Evolutionary conservation across 1,139 yeast species (phyloP).

Genomic region (Schwanniomyces etchellsii): DNA sequence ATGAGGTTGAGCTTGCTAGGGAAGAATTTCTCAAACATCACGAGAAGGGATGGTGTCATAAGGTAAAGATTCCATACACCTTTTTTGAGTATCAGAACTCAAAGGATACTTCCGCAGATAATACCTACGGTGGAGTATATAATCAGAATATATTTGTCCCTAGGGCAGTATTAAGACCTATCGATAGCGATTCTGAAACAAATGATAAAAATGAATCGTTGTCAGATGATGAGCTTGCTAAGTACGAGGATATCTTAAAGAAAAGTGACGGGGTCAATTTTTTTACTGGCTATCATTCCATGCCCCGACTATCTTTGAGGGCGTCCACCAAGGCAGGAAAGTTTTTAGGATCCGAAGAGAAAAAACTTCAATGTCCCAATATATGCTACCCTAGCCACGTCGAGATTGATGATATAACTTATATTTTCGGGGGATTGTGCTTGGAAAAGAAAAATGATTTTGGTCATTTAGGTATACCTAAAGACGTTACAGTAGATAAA

Average conservation of each 20-base stretch:
- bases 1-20: background rate
- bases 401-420: slow-evolving; percentile 27
- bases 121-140: slow-evolving; percentile 11
- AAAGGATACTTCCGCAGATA: slow-evolving; percentile 9
- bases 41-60: slow-evolving; percentile 16
- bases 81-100: slow-evolving; percentile 19
- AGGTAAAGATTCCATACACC: slow-evolving; percentile 19
- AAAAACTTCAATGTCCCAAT: background rate
- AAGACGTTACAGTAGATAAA: slow-evolving; percentile 20
- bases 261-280: background rate
- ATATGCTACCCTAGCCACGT: slow-evolving; percentile 31
- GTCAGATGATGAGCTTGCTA: slow-evolving; percentile 1
- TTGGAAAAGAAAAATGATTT: slow-evolving; percentile 16
- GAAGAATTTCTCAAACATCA: slow-evolving; percentile 6
- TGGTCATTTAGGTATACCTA: slow-evolving; percentile 31
- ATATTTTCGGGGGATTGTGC: slow-evolving; percentile 35
- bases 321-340: background rate
- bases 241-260: background rate
- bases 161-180: slow-evolving; percentile 18
- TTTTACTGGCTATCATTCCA: background rate
- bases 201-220: slow-evolving; percentile 7
- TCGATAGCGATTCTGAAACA: too few relatives aligned
- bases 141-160: slow-evolving; percentile 24
- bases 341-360: background rate
- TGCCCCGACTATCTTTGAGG: background rate